A percentile compares a stretch with the other conserved stretches of the same genome.
These are phyloP conservation scores for Boletus tylopilopsis DNA, from an alignment of 768 basidiomycete species.

Conservation along the genomic window DNA sequence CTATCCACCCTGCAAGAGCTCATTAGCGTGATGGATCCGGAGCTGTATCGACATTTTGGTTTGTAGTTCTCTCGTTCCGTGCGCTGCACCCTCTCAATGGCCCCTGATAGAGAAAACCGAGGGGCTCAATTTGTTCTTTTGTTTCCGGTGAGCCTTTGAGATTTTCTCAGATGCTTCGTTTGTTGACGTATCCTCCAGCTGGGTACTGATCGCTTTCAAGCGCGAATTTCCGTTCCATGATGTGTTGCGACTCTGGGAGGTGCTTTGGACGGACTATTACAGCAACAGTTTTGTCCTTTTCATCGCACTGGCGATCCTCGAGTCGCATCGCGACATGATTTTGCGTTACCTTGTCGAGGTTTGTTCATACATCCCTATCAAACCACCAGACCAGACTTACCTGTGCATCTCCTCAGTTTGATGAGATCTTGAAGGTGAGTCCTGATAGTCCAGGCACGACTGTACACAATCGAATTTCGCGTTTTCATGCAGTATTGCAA, in stretches of 20 bases:
- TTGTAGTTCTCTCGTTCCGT: conserved; percentile 3
- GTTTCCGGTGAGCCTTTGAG: conserved; percentile 75
- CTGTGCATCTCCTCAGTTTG: conserved; percentile 51
- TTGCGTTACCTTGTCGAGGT: conserved; percentile 94
- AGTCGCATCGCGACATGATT: conserved; percentile 94
- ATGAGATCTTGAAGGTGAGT: conserved; percentile 36
- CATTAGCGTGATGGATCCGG: conserved; percentile 92
- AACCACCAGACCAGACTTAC: conserved; percentile 1
- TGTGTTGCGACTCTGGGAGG: conserved; percentile 90
- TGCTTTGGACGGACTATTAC: conserved; percentile 90
- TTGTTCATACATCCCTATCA: conserved; percentile 17
- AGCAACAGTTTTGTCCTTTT: conserved; percentile 88
- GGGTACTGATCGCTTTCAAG: conserved; percentile 93
- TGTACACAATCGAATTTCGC: conserved; percentile 1
- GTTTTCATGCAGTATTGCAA: conserved; percentile 69
- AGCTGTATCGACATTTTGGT: conserved; percentile 90
- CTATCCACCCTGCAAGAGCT: conserved; percentile 85
- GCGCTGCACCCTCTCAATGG: background rate
- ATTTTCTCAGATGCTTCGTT: background rate
- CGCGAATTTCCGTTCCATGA: conserved; percentile 94
- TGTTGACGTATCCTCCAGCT: conserved; percentile 41
- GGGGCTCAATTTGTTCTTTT: conserved; percentile 93
- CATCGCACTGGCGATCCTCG: conserved; percentile 88
- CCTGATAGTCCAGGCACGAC: background rate
- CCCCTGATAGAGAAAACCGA: conserved; percentile 72